Percentiles rank a stretch among this genome's conserved stretches.
phyloP scores from a whole-genome alignment of 805 yeast genomes.

The Ogataea allantospora region DNA sequence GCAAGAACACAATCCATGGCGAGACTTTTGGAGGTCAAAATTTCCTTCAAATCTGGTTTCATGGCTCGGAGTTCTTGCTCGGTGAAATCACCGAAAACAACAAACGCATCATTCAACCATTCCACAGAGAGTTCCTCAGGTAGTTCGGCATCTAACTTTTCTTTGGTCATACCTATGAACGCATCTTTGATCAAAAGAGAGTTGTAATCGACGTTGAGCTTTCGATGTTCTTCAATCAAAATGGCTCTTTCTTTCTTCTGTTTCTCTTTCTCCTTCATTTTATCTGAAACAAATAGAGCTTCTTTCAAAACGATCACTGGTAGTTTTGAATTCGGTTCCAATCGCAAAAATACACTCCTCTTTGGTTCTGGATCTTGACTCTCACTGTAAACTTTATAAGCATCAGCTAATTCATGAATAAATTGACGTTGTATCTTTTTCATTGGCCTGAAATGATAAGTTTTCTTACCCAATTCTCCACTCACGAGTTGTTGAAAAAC shows the following conservation, averaged over 20 bases:
- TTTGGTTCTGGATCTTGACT: constrained; percentile 83
- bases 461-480: constrained; percentile 35
- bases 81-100: constrained; percentile 38
- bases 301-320: constrained; percentile 50
- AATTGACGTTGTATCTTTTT: constrained; percentile 63
- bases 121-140: constrained; percentile 32
- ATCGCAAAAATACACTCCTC: constrained; percentile 63
- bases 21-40: constrained; percentile 39
- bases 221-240: constrained; percentile 25
- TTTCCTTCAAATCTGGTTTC: constrained; percentile 39
- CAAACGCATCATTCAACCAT: constrained; percentile 42
- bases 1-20: constrained; percentile 52
- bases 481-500: constrained; percentile 49
- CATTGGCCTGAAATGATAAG: constrained; percentile 74
- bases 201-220: constrained; percentile 39
- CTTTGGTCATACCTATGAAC: constrained; percentile 50
- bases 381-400: constrained; percentile 60
- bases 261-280: constrained; percentile 29
- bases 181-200: constrained; percentile 54
- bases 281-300: constrained; percentile 37
- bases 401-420: constrained; percentile 62
- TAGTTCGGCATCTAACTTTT: constrained; percentile 39
- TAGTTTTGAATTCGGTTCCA: constrained; percentile 29
- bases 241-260: constrained; percentile 29
- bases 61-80: constrained; percentile 36